A percentile compares a stretch with the other conserved stretches of the same genome.
Evolutionary conservation across 805 yeast species (phyloP).

Genomic region (Naumovozyma castellii): DNA sequence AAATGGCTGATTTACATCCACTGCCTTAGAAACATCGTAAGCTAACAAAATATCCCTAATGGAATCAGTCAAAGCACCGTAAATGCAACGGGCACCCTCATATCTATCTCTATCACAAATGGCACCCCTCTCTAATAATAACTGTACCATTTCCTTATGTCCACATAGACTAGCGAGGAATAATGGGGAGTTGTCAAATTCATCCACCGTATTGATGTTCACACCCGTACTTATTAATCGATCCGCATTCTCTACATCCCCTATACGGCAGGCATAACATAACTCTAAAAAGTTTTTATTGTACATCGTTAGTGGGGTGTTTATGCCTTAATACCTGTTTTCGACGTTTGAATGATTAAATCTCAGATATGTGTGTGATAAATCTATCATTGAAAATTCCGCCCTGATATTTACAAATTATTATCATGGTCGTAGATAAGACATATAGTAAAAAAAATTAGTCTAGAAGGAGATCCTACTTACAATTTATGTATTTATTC

Average conservation of each 20-base stretch:
- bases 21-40: slow-evolving; percentile 59
- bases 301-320: no score
- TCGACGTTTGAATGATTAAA: no score
- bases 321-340: no score
- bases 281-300: slow-evolving; percentile 34
- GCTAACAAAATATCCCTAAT: slow-evolving; percentile 50
- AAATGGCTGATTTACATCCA: slow-evolving; percentile 62
- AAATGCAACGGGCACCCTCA: slow-evolving; percentile 69
- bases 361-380: no score
- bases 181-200: slow-evolving; percentile 68
- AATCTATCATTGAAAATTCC: no score
- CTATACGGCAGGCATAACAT: slow-evolving; percentile 58
- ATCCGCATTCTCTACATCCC: slow-evolving; percentile 59
- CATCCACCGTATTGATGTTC: slow-evolving; percentile 43
- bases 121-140: slow-evolving; percentile 58
- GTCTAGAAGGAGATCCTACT: no score
- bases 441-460: no score
- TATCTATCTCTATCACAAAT: slow-evolving; percentile 73
- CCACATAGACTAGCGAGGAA: slow-evolving; percentile 71
- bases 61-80: slow-evolving; percentile 64
- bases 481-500: no score
- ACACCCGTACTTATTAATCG: slow-evolving; percentile 45
- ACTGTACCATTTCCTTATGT: slow-evolving; percentile 52
- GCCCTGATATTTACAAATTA: no score
- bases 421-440: no score